Base-by-base conservation (phyloP, 495 filamentous ascomycete genomes). In the Trichoderma orchidacearum region DNA sequence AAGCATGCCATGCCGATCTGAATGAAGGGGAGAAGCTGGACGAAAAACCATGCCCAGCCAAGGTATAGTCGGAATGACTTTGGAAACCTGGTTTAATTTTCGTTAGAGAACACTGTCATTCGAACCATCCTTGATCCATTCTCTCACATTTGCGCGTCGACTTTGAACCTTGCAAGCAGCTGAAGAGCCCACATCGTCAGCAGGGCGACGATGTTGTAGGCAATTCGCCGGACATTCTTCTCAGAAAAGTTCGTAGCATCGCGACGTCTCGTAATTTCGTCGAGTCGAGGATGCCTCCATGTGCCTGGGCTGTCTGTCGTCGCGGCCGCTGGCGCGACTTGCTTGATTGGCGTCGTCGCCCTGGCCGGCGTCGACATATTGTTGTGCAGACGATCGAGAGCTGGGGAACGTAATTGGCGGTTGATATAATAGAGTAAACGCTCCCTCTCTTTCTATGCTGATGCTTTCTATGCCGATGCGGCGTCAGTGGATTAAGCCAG, bases 201-300 rank as follows among this genome's bases (percentile, higher is more conserved):
- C 5, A 95, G 63, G 23, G 81, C 73, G 12, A 60, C 66, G 3
- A 71, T 66, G 67, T 93, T 94, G 68, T 81, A 83, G 27, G 77
- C 55, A 18, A 95, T 76, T 34, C 72, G 78, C 51, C 72, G 75
- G 17, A 90, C 63, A 58, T 90, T 88, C 54, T 75, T 76, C 51
- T 88, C 81, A 21, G 79, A 79, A 66, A 96, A 95, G 41, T 75
- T 84, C 7, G 81, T 76, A 18, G 82, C 83, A 68, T 83, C 81
- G 57, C 87, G 86, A 29, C 91, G 82, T 53, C 76, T 77, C 13
- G 82, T 77, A 60, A 96, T 86, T 66, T 94, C 89, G 59, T 85
- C 73, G 51, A 95, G 71, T 29, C 82, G 80, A 4, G 91, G 91
- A 68, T 96, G 91, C 59, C 80, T 79, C 91, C 91, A 96, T 70